These are phyloP conservation scores for Mycena pura DNA, from an alignment of 768 basidiomycete species.

Conservation along the genomic window DNA sequence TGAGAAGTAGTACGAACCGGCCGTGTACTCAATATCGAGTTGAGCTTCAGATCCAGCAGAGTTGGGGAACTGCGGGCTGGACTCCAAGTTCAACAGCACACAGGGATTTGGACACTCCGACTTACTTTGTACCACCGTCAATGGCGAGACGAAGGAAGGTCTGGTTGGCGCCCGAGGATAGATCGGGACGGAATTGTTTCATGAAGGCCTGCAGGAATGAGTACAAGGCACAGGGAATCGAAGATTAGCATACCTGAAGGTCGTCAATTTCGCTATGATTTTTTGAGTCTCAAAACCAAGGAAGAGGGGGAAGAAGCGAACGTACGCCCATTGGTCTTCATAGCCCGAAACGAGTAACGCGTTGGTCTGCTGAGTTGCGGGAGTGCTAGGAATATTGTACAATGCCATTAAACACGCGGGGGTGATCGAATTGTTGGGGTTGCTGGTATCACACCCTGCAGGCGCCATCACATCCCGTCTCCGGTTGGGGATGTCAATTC, in stretches of 20 bases:
- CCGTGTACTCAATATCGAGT: slow-evolving; percentile 15
- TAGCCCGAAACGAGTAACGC: slow-evolving; percentile 28
- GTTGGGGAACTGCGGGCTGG: slow-evolving; percentile 20
- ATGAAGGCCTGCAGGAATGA: slow-evolving; percentile 8
- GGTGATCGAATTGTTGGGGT: slow-evolving; percentile 23
- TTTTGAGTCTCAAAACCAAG: slow-evolving; percentile 4
- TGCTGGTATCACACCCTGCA: slow-evolving; percentile 17
- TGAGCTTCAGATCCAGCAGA: slow-evolving; percentile 22
- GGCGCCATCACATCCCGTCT: slow-evolving; percentile 15
- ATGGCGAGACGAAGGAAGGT: slow-evolving; percentile 20
- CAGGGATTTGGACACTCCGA: too few relatives aligned
- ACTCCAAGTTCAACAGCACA: too few relatives aligned
- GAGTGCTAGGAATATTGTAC: slow-evolving; percentile 32
- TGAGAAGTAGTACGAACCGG: slow-evolving; percentile 32
- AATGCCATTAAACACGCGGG: slow-evolving; percentile 32
- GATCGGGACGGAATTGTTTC: slow-evolving; percentile 21
- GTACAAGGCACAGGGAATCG: too few relatives aligned
- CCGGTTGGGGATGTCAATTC: not conserved
- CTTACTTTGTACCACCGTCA: slow-evolving; percentile 26
- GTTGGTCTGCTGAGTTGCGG: slow-evolving; percentile 26
- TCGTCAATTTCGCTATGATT: slow-evolving; percentile 21
- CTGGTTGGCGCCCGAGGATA: slow-evolving; percentile 17
- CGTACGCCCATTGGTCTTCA: slow-evolving; percentile 23
- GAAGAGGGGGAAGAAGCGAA: not conserved
- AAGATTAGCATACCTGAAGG: slow-evolving; percentile 22